Conservation (phyloP, 2,329 filamentous ascomycete species). For the Ceratocystis eucalypticola region DNA sequence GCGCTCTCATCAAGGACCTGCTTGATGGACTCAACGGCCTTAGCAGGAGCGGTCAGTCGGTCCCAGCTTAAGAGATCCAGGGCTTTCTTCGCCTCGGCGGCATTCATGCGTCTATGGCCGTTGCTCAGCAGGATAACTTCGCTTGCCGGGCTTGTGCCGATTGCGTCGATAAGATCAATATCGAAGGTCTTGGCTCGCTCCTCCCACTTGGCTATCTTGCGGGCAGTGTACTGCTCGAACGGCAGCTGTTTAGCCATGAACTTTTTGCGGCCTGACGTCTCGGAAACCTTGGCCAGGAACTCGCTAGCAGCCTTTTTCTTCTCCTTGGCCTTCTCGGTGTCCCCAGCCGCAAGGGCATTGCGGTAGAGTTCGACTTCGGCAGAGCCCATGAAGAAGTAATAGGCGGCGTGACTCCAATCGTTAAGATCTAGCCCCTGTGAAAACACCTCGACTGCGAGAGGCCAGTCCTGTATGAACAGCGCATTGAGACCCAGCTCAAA, state of each 20-base stretch:
- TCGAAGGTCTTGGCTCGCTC: conserved; percentile 53
- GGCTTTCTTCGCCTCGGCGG: conserved; percentile 48
- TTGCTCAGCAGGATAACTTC: conserved; percentile 96
- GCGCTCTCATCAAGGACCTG: conserved; percentile 47
- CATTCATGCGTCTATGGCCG: conserved; percentile 67
- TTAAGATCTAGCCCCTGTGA: conserved; percentile 64
- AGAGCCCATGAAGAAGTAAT: conserved; percentile 74
- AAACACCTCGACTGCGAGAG: conserved; percentile 60
- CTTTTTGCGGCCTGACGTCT: conserved; percentile 67
- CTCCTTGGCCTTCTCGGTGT: conserved; percentile 34
- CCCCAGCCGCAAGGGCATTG: conserved; percentile 30
- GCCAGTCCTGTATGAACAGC: conserved; percentile 69
- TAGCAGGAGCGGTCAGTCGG: conserved; percentile 38
- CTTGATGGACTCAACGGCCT: conserved; percentile 31
- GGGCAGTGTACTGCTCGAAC: conserved; percentile 71
- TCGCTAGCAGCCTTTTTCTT: conserved; percentile 54
- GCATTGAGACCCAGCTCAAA: conserved; percentile 72
- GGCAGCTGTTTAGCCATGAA: conserved; percentile 84
- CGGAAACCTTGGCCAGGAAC: conserved; percentile 56
- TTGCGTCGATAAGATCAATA: conserved; percentile 60
- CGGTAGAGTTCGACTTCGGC: conserved; percentile 75
- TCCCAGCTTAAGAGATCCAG: conserved; percentile 50
- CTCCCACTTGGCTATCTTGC: conserved; percentile 84
- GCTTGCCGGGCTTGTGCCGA: conserved; percentile 66
- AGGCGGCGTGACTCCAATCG: conserved; percentile 79